Base-by-base conservation (phyloP, 352 stramenopile genomes). In the Phytophthora palmivora region DNA sequence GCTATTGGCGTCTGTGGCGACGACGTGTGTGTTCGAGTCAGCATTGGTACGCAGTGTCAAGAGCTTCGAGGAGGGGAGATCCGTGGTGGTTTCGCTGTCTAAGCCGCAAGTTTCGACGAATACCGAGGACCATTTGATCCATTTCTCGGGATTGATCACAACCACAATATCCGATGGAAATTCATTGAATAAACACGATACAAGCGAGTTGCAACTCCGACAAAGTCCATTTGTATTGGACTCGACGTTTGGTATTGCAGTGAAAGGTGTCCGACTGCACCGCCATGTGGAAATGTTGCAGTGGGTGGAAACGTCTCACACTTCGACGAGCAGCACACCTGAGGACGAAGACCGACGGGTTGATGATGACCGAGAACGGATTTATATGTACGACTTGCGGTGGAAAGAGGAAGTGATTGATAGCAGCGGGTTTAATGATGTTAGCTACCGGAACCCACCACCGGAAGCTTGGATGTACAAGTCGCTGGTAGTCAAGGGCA, bases 241-340 rank as follows among this genome's bases (percentile, higher is more conserved):
- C 21, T 38, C 67, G 2, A 47, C 53, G 11, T 92, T 94, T 58
- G 83, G 81, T 12, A 63, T 94, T 38, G 81, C 79, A 0, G 79
- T 67, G 30, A 82, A 85, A n/a, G 85, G 85, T 10, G 82, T 92
- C 53, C 71, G 72, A 14, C 67, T 94, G 26, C 63, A 85, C 38
- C 79, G 85, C 0, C 67, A 67, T 6, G 85, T 94, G 44, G 83
- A 94, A 62, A 94, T 92, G 85, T 56, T 92, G 43, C 85, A 94
- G 58, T 94, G 85, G 85, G 81, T 92, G 26, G 85, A 94, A 46
- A 91, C 79, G 18, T 81, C 72, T 11, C 82, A 93, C 67, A 81
- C 70, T 10, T 82, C 72, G 32, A 85, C 66, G 22, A 76, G 63
- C 32, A 82, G 61, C 33, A 69, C 60, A 4, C 68, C 63, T 1